Conservation (phyloP, 2,329 filamentous ascomycete genomes). For the Cryphonectria nitschkei region DNA sequence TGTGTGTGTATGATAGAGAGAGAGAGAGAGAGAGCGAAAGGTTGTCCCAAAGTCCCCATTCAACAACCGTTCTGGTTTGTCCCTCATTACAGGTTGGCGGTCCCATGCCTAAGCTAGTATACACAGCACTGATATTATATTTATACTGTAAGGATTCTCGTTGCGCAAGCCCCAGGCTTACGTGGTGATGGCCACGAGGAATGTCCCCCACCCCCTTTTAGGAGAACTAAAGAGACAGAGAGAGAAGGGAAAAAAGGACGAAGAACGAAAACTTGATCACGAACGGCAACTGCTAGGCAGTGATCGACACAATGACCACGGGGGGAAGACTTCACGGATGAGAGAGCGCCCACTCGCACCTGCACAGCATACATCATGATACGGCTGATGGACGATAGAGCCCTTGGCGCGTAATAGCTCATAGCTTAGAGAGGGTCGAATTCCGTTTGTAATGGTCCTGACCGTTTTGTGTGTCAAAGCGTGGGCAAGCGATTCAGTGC, state of each 20-base stretch:
- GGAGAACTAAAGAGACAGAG: neutral
- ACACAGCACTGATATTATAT: neutral
- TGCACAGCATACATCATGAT: too few species aligned
- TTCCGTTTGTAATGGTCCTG: neutral
- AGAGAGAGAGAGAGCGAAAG: too few species aligned
- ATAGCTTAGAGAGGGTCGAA: neutral
- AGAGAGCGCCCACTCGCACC: too few species aligned
- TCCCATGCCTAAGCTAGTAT: neutral
- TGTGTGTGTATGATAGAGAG: too few species aligned
- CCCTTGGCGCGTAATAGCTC: neutral
- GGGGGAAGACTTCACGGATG: neutral
- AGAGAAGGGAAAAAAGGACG: neutral
- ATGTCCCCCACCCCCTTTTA: neutral
- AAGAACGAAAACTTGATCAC: neutral
- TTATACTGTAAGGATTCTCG: neutral
- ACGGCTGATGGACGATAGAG: neutral
- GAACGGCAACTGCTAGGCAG: neutral
- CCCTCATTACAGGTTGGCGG: neutral
- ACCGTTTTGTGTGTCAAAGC: neutral
- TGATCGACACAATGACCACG: neutral
- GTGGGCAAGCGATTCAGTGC: conserved; percentile 6
- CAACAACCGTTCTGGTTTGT: neutral
- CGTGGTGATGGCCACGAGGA: neutral
- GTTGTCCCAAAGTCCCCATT: neutral
- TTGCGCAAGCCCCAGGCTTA: conserved; percentile 2